Conservation (phyloP, 106 monocot species). For the Amphibolis antarctica region DNA sequence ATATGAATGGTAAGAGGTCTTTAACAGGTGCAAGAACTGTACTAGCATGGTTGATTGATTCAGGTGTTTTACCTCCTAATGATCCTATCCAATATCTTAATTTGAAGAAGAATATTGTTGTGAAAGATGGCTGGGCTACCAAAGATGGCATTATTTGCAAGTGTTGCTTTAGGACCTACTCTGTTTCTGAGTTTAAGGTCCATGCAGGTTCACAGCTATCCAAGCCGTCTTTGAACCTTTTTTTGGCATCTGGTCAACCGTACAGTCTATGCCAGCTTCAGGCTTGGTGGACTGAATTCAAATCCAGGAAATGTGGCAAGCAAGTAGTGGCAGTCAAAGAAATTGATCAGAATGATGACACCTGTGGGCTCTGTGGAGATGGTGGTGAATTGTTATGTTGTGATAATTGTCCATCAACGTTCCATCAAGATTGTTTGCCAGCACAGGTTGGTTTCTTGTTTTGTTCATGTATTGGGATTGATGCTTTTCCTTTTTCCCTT, state of each 20-base stretch:
- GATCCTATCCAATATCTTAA: constrained; percentile 43
- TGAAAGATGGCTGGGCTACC: constrained; percentile 68
- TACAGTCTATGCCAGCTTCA: constrained; percentile 57
- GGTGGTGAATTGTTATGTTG: constrained; percentile 84
- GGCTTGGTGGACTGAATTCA: constrained; percentile 83
- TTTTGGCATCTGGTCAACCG: constrained; percentile 42
- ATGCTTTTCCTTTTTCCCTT: neutral
- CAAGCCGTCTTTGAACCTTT: constrained; percentile 45
- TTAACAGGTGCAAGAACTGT: constrained; percentile 46
- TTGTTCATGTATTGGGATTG: neutral
- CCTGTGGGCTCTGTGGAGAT: constrained; percentile 85
- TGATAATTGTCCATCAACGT: constrained; percentile 82
- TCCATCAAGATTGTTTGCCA: constrained; percentile 39
- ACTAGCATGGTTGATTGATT: constrained; percentile 73
- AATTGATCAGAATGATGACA: constrained; percentile 86
- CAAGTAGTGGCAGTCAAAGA: constrained; percentile 30
- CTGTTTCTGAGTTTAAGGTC: constrained; percentile 56
- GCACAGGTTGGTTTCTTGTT: constrained; percentile 4
- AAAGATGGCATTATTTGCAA: constrained; percentile 68
- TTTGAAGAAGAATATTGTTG: constrained; percentile 29
- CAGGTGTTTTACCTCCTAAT: constrained; percentile 41
- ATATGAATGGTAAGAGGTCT: constrained; percentile 27
- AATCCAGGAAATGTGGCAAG: constrained; percentile 36
- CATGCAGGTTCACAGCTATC: constrained; percentile 51
- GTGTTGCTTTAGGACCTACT: constrained; percentile 50